These are phyloP conservation scores for Botrytis galanthina DNA, from an alignment of 2,329 filamentous ascomycete genomes.

Conservation along the genomic window DNA sequence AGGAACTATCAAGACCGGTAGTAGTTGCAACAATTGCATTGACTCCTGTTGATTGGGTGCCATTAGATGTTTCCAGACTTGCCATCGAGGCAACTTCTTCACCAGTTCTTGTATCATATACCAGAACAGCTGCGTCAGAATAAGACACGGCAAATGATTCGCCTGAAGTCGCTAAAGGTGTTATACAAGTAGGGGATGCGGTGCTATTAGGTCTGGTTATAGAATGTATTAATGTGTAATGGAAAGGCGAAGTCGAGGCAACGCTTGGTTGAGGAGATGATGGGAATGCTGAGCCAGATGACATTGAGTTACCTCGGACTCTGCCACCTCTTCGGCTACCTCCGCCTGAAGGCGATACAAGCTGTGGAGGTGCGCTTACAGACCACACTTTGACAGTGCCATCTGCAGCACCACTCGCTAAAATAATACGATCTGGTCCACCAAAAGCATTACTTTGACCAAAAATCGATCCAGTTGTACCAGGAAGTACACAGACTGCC, in stretches of 20 bases:
- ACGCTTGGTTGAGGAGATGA: slow-evolving; percentile 86
- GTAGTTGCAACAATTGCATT: slow-evolving; percentile 90
- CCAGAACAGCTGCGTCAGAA: slow-evolving; percentile 81
- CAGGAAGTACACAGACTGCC: slow-evolving; percentile 88
- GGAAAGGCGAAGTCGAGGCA: slow-evolving; percentile 81
- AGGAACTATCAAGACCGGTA: slow-evolving; percentile 67
- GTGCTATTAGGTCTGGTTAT: slow-evolving; percentile 68
- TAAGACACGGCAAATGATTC: slow-evolving; percentile 93
- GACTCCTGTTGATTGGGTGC: slow-evolving; percentile 76
- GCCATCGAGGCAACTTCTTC: slow-evolving; percentile 89
- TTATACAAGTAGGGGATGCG: slow-evolving; percentile 86
- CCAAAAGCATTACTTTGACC: slow-evolving; percentile 73
- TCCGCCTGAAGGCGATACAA: slow-evolving; percentile 75
- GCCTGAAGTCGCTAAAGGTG: slow-evolving; percentile 77
- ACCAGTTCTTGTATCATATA: slow-evolving; percentile 88
- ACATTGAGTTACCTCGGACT: slow-evolving; percentile 87
- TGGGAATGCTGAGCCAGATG: slow-evolving; percentile 87
- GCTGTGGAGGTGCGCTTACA: slow-evolving; percentile 83
- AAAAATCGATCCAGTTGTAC: slow-evolving; percentile 77
- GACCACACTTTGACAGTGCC: slow-evolving; percentile 93
- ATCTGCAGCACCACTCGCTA: slow-evolving; percentile 90
- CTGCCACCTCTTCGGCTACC: slow-evolving; percentile 67
- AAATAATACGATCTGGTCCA: slow-evolving; percentile 77
- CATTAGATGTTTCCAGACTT: slow-evolving; percentile 90
- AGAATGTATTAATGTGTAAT: slow-evolving; percentile 83